A percentile compares a stretch with the other conserved stretches of the same genome.
Conservation (phyloP, 805 yeast genomes). For the Tetrapisispora arboricola region DNA sequence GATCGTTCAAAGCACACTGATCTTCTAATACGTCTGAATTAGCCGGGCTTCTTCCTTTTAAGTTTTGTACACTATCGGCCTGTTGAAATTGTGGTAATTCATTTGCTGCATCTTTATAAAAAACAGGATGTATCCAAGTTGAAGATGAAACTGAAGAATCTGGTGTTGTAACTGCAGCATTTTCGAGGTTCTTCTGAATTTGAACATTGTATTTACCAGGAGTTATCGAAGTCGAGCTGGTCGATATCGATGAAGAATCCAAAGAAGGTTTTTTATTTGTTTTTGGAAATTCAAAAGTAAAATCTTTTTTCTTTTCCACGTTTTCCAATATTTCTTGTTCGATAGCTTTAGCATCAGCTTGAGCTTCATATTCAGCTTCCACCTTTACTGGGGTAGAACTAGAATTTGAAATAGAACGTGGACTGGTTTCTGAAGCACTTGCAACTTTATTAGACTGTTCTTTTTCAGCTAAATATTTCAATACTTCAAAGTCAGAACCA, state of each 20-base stretch:
- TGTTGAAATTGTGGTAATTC: constrained; percentile 10
- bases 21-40: neutral
- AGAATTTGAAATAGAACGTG: too few species aligned
- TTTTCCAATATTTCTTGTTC: constrained; percentile 5
- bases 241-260: neutral
- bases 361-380: too few species aligned
- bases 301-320: constrained; percentile 20
- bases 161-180: constrained; percentile 4
- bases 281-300: constrained; percentile 45
- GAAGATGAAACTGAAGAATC: constrained; percentile 7
- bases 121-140: constrained; percentile 15
- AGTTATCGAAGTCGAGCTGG: neutral
- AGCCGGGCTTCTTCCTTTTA: neutral
- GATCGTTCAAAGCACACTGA: neutral
- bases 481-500: constrained; percentile 23
- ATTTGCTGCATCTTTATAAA: constrained; percentile 13
- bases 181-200: neutral
- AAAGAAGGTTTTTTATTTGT: constrained; percentile 2
- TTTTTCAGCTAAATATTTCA: constrained; percentile 15
- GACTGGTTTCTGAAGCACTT: neutral
- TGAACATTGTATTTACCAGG: constrained; percentile 1
- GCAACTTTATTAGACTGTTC: constrained; percentile 1
- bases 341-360: too few species aligned
- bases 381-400: too few species aligned
- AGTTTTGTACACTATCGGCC: neutral